These are phyloP conservation scores for Lactarius evosmus DNA, from an alignment of 768 basidiomycete species.

Conservation along the genomic window DNA sequence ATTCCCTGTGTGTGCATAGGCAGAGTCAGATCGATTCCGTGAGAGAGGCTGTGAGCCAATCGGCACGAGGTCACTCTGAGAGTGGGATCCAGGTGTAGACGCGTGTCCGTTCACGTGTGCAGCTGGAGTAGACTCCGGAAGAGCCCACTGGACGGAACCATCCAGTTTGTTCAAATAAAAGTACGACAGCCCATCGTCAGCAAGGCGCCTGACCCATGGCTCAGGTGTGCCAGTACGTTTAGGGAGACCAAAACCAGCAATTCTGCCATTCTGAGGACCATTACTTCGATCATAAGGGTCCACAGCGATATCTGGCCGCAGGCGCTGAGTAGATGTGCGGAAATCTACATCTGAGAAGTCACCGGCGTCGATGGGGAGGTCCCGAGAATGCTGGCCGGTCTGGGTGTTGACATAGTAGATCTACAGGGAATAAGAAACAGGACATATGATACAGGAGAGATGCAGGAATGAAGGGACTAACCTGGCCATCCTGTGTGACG, in stretches of 20 bases:
- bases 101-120: conserved; percentile 14
- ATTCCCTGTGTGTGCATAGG: conserved; percentile 32
- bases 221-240: conserved; percentile 63
- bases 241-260: conserved; percentile 58
- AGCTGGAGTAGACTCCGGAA: conserved; percentile 45
- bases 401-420: conserved; percentile 94
- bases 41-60: conserved; percentile 16
- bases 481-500: conserved; percentile 80
- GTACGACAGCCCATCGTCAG: conserved; percentile 79
- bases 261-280: conserved; percentile 16
- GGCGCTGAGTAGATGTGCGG: conserved; percentile 52
- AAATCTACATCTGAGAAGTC: conserved; percentile 63
- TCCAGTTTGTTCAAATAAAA: conserved; percentile 74
- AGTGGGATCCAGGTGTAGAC: neutral
- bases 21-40: conserved; percentile 38
- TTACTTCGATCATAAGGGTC: conserved; percentile 33
- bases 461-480: conserved; percentile 38
- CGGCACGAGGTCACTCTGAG: conserved; percentile 6
- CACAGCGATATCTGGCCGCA: conserved; percentile 52
- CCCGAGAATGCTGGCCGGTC: conserved; percentile 76
- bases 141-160: conserved; percentile 65
- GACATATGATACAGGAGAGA: conserved; percentile 6
- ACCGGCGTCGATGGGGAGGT: conserved; percentile 73
- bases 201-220: conserved; percentile 78
- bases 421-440: conserved; percentile 40